Evolutionary conservation across 2,329 filamentous ascomycete species (phyloP).

Genomic region (Gaeumannomyces tritici): DNA sequence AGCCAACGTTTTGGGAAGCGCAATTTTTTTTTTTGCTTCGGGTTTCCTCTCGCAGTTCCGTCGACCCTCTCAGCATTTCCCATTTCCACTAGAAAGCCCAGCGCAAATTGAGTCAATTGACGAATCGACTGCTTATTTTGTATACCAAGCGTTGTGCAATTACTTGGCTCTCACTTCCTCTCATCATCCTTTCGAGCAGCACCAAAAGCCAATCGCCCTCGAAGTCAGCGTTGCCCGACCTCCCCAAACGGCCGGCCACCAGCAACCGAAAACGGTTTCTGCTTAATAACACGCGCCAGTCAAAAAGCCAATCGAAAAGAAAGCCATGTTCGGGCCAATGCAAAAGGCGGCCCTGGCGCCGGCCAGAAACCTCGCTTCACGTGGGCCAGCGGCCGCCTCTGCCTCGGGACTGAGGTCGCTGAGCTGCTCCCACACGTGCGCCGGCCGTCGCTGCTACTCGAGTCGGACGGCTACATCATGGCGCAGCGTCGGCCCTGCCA

Average conservation of each 20-base stretch:
- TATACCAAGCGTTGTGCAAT: background rate
- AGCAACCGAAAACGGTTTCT: background rate
- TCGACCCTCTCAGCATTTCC: background rate
- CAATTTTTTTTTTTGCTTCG: background rate
- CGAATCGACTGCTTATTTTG: background rate
- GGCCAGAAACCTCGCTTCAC: background rate
- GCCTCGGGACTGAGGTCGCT: background rate
- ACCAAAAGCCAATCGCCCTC: background rate
- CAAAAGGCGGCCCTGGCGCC: background rate
- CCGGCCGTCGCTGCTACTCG: too few species aligned
- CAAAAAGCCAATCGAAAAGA: background rate
- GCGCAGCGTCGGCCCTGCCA: background rate
- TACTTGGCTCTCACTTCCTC: background rate
- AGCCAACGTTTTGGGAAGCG: background rate
- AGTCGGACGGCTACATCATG: background rate
- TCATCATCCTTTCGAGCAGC: background rate
- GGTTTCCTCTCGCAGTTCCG: background rate
- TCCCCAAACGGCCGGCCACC: too few species aligned
- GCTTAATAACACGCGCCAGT: background rate
- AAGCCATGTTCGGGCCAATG: background rate
- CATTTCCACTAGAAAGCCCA: background rate
- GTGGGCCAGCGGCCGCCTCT: background rate
- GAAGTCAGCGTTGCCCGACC: background rate
- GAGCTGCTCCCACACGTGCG: background rate
- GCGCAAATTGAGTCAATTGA: background rate